phyloP scores from a whole-genome alignment of 306 rosid species.

The Ochetophila trinervis region DNA sequence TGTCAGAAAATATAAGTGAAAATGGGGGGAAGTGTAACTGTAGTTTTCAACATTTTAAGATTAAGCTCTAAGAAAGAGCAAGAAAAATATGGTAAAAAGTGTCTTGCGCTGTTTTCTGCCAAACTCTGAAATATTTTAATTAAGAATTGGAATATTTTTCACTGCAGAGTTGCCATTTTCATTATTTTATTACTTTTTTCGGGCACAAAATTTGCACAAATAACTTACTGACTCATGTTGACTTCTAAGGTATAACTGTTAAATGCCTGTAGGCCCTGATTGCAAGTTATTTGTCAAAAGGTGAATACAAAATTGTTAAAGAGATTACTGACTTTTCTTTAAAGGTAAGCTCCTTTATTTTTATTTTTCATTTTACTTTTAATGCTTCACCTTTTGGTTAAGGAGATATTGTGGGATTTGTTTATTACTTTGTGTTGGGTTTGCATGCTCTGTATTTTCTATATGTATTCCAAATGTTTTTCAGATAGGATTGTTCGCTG shows the following conservation, averaged over 20 bases:
- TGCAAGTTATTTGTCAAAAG: conserved; percentile 82
- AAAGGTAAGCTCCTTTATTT: conserved; percentile 38
- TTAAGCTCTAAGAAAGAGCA: too few relatives aligned
- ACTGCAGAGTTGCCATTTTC: background rate
- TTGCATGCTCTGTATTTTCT: conserved; percentile 12
- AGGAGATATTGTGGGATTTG: background rate
- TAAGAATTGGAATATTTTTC: background rate
- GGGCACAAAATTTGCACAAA: background rate
- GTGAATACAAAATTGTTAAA: conserved; percentile 69
- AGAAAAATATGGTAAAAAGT: too few relatives aligned
- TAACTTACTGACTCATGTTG: background rate
- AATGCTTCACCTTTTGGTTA: background rate
- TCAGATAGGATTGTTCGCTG: conserved; percentile 77
- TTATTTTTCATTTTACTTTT: background rate
- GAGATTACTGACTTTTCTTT: conserved; percentile 58
- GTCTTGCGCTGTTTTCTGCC: too few relatives aligned
- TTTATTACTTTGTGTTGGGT: background rate
- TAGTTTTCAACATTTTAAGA: too few relatives aligned
- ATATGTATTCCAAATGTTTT: conserved; percentile 26
- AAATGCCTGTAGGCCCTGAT: conserved; percentile 62
- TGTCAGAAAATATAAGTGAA: too few relatives aligned
- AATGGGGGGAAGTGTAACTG: too few relatives aligned
- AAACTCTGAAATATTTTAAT: background rate
- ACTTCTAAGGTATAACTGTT: conserved; percentile 16
- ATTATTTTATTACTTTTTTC: too few relatives aligned